Base-by-base conservation (phyloP, 2,329 filamentous ascomycete species). In the Xylariaceae sp. region DNA sequence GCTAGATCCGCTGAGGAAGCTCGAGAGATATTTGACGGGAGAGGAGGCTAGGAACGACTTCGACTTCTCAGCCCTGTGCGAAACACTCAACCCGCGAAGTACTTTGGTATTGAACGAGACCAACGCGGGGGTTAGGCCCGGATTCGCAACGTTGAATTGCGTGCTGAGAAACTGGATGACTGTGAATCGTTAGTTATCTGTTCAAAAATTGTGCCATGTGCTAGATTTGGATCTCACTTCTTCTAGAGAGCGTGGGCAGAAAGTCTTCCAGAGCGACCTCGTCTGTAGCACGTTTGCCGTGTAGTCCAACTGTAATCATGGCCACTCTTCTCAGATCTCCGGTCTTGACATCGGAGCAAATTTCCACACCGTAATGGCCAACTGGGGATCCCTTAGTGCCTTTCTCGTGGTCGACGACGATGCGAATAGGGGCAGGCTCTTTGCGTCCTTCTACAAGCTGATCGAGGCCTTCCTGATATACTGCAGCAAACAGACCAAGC, bases 1-100 rank as follows among this genome's bases (percentile, higher is more conserved):
- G 35, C 70, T 78, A 53, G 78, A 80, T 29, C 83, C 81, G 35
- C 83, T 81, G 64, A 95, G 83, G 51, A 96, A 82, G 65, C 81
- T 95, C 0, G 91, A 95, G 12, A 97, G 76, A 65, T 96, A 79
- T 69, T 96, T 97, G 47, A 95, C 89, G 0, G 92, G 91, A 0
- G 91, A 96, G n/a, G 86, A 82, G 3, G 85, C 84, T 7, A 92
- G 79, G 66, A 89, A 88, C 0, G 84, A 85, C 52, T 80, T 80
- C 8, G 83, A 80, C 68, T 83, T 87, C 65, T 85, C 83, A 0
- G 80, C 77, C 41, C 85, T 80, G 34, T 82, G 75, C 26, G 81
- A 76, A 41, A 88, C 76, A 46, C 80, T 80, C 29, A 96, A 73
- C 3, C 84, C 83, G 35, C 86, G 85, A 31, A 96, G 76, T 2